These are phyloP conservation scores for Yarrowia porcina DNA, from an alignment of 805 yeast species.

Conservation along the genomic window DNA sequence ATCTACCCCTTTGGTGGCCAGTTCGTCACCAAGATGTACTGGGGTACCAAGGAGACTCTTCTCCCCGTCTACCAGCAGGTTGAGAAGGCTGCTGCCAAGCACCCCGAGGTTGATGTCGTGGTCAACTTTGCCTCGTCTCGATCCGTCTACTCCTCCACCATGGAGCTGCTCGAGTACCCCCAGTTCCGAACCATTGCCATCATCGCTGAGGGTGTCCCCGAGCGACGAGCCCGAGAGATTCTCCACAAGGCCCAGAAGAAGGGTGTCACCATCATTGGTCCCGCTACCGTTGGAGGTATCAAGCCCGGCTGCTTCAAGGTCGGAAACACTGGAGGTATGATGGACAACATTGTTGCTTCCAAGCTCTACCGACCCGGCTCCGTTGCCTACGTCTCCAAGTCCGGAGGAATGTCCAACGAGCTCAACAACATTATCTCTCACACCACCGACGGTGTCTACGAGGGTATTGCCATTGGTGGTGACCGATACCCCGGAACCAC, in stretches of 20 bases:
- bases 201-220: constrained; percentile 50
- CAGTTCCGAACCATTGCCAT: constrained; percentile 48
- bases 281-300: constrained; percentile 50
- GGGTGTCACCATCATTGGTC: constrained; percentile 48
- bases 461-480: constrained; percentile 69
- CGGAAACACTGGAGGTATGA: constrained; percentile 51
- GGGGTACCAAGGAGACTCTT: constrained; percentile 49
- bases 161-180: constrained; percentile 47
- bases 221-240: constrained; percentile 49
- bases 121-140: constrained; percentile 49
- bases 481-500: constrained; percentile 73
- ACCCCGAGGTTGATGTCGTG: constrained; percentile 49
- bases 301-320: constrained; percentile 50
- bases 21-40: constrained; percentile 46
- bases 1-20: constrained; percentile 50
- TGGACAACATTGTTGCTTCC: constrained; percentile 49
- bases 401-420: constrained; percentile 51
- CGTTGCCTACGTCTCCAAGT: constrained; percentile 48
- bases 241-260: constrained; percentile 44
- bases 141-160: constrained; percentile 47
- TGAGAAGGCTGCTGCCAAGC: constrained; percentile 43
- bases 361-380: constrained; percentile 49
- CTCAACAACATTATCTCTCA: constrained; percentile 47
- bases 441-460: constrained; percentile 47
- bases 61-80: constrained; percentile 47